Percentiles rank a stretch among this genome's conserved stretches.
Evolutionary conservation across 208 protist genomes (phyloP).

Genomic region (Crithidia brevicula): DNA sequence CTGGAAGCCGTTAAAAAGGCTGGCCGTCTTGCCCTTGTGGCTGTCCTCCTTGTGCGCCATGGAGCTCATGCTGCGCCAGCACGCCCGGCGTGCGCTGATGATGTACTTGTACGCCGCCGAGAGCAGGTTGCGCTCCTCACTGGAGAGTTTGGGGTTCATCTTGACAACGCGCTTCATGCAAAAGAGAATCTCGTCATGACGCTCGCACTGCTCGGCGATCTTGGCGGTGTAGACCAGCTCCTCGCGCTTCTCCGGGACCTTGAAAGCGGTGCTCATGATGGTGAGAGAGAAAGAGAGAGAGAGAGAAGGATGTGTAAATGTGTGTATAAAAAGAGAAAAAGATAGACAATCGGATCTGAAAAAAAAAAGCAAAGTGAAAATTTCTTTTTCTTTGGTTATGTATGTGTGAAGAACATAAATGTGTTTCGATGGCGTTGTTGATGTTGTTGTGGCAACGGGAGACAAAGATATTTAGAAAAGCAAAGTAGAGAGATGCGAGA

Average conservation of each 20-base stretch:
- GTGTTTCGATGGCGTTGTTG: too few species aligned
- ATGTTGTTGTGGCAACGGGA: too few species aligned
- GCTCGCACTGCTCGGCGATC: conserved; percentile 99
- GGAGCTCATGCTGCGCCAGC: conserved; percentile 98
- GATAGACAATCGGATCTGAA: conserved; percentile 6
- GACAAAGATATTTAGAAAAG: neutral
- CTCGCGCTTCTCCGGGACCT: conserved; percentile 91
- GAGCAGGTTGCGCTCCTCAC: conserved; percentile 99
- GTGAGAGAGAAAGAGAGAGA: conserved; percentile 13
- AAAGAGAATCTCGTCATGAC: conserved; percentile 99
- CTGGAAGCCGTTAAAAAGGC: conserved; percentile 96
- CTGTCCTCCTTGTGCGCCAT: conserved; percentile 97
- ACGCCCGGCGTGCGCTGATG: conserved; percentile 98
- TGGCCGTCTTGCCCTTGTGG: conserved; percentile 90
- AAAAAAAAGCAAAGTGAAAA: too few species aligned
- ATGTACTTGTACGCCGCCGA: conserved; percentile 99
- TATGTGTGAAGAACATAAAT: neutral
- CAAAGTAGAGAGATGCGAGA: too few species aligned
- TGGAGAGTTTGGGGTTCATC: conserved; percentile 93
- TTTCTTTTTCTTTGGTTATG: conserved; percentile 1
- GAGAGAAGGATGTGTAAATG: conserved; percentile 7
- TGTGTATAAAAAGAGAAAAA: neutral
- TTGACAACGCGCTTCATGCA: conserved; percentile 98
- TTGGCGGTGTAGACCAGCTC: conserved; percentile 96
- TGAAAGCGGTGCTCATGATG: conserved; percentile 53